These are phyloP conservation scores for Pharus latifolius DNA, from an alignment of 176 grass and related monocot genomes.

Conservation along the genomic window DNA sequence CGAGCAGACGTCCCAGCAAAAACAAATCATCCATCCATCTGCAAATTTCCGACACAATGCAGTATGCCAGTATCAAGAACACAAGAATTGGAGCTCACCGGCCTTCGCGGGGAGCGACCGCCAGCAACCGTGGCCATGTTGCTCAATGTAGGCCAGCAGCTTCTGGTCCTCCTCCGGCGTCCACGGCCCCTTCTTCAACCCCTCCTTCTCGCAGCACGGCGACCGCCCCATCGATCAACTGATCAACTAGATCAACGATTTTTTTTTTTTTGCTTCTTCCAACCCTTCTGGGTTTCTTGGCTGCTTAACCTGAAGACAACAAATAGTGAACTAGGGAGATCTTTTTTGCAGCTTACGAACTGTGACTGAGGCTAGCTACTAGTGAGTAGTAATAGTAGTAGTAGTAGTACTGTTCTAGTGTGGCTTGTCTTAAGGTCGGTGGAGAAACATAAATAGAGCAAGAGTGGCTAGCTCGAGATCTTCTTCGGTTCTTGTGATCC, in stretches of 20 bases:
- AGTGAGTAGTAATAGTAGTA: too few relatives aligned
- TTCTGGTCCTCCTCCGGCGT: constrained; percentile 95
- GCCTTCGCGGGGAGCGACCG: constrained; percentile 49
- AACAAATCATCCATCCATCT: too few relatives aligned
- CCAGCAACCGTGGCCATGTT: constrained; percentile 75
- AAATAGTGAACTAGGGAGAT: too few relatives aligned
- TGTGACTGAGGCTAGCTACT: too few relatives aligned
- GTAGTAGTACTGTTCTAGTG: neutral
- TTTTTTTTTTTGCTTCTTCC: neutral
- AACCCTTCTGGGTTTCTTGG: too few relatives aligned
- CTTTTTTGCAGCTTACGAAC: too few relatives aligned
- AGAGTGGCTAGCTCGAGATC: neutral
- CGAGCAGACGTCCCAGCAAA: too few relatives aligned
- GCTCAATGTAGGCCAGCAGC: constrained; percentile 88
- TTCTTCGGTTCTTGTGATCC: constrained; percentile 20
- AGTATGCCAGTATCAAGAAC: too few relatives aligned
- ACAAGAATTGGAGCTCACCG: constrained; percentile 18
- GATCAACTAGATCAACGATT: neutral
- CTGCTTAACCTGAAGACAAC: too few relatives aligned
- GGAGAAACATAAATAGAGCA: constrained; percentile 43
- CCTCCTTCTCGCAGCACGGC: constrained; percentile 94
- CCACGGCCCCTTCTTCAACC: constrained; percentile 92
- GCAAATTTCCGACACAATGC: too few relatives aligned
- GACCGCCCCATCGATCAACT: constrained; percentile 53
- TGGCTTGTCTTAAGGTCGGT: constrained; percentile 15